Evolutionary conservation across 441 rosid species (phyloP).

Genomic region (Eruca vesicaria): DNA sequence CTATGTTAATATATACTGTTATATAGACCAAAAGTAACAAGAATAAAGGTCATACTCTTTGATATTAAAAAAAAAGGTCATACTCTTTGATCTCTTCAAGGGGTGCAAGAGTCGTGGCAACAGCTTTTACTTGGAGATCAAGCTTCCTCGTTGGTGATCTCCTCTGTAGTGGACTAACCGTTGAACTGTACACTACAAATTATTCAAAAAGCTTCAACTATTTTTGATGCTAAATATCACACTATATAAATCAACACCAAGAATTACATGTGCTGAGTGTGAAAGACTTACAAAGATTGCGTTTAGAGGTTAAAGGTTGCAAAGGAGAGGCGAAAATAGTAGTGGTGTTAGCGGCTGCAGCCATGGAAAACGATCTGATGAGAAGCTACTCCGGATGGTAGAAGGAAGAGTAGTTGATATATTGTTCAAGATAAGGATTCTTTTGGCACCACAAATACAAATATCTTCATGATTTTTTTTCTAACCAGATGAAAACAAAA

Average conservation of each 20-base stretch:
- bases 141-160: conserved; percentile 37
- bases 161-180: conserved; percentile 42
- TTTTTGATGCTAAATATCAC: background rate
- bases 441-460: conserved; percentile 31
- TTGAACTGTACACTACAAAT: conserved; percentile 47
- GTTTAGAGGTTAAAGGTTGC: conserved; percentile 36
- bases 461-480: conserved; percentile 16
- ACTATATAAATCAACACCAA: background rate
- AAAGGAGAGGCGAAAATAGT: conserved; percentile 54
- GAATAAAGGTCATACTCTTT: conserved; percentile 33
- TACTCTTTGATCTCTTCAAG: conserved; percentile 44
- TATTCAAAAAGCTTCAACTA: background rate
- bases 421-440: conserved; percentile 26
- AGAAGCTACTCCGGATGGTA: background rate
- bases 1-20: background rate
- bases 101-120: conserved; percentile 45
- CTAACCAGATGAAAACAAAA: conserved; percentile 17
- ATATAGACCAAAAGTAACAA: background rate
- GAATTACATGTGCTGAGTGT: background rate
- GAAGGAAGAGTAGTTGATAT: background rate
- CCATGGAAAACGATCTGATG: conserved; percentile 43
- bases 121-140: conserved; percentile 48
- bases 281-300: conserved; percentile 22
- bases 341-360: conserved; percentile 50
- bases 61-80: conserved; percentile 15